Base-by-base conservation (phyloP, 2,329 filamentous ascomycete species). In the Beauveria sp. region DNA sequence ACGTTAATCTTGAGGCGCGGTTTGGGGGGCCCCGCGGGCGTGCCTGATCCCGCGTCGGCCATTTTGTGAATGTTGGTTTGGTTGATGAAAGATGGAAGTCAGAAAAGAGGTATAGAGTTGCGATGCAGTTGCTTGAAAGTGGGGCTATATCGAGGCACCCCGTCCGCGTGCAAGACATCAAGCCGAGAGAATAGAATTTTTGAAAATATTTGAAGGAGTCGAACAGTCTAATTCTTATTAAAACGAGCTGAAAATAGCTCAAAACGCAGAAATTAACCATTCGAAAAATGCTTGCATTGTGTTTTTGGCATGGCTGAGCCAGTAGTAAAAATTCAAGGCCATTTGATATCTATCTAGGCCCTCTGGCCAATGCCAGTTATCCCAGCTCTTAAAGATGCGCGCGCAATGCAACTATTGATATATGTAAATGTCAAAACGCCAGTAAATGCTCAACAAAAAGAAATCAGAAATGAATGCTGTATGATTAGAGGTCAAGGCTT, bases 1-100 rank as follows among this genome's bases (percentile, higher is more conserved):
- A 76, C 68, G 64, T 76, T 76, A 64, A 76, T 69, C 63, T 76
- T 76, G 34, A 76, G 69, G 12, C 73, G 73, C 20, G 74, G 74
- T 59, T 75, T 76, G 18, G 72, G 67, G 14, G 70, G 68, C 59
- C 67, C 66, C 48, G 68, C 64, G 37, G 68, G 62, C 30, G 66
- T 63, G 53, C 65, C 67, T 10, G 64, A 47, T 9, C 62, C 63
- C 40, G 69, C 65, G 34, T 66, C 66, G 28, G 73, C 66, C 73
- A 75, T 75, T 50, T 28, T 55, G n/a, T 48, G 43, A 28, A 14
- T 52, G 34, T 41, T 43, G 55, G 22, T 26, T 22, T 24, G 2
- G 40, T 40, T 54, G 47, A 41, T 53, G 48, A 10, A 47, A 18
- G 26, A 48, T 18, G 28, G 18, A 50, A 26, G 51, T 26, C 9